These are phyloP conservation scores for Drechslera avenae DNA, from an alignment of 2,329 filamentous ascomycete genomes.

Conservation along the genomic window DNA sequence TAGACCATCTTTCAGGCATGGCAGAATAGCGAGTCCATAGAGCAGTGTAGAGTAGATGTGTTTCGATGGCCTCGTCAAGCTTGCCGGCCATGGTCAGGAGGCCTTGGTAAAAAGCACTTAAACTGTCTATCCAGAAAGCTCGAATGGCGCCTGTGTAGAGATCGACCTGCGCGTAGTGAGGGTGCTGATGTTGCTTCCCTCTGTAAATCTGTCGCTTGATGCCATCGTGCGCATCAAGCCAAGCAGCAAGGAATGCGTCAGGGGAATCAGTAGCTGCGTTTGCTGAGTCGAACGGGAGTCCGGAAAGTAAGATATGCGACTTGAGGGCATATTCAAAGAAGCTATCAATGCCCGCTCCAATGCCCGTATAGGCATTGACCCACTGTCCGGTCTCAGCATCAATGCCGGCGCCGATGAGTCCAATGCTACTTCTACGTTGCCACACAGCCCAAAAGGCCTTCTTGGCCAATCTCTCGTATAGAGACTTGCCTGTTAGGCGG, in stretches of 20 bases:
- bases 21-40: conserved; percentile 96
- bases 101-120: conserved; percentile 94
- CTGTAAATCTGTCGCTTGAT: conserved; percentile 93
- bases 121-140: conserved; percentile 93
- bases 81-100: conserved; percentile 85
- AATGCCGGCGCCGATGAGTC: conserved; percentile 87
- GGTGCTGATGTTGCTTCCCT: conserved; percentile 73
- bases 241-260: conserved; percentile 78
- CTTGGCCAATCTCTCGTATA: conserved; percentile 91
- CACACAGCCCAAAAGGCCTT: conserved; percentile 98
- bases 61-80: conserved; percentile 86
- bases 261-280: conserved; percentile 69
- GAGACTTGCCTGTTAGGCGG: conserved; percentile 79
- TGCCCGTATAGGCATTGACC: conserved; percentile 88
- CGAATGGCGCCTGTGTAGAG: conserved; percentile 84
- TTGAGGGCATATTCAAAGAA: conserved; percentile 99
- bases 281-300: conserved; percentile 54
- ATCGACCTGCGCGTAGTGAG: conserved; percentile 92
- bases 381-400: conserved; percentile 90
- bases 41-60: conserved; percentile 87
- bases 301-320: conserved; percentile 86
- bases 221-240: conserved; percentile 83
- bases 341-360: conserved; percentile 94
- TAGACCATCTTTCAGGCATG: conserved; percentile 91
- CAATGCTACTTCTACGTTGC: conserved; percentile 81